A percentile compares a stretch with the other conserved stretches of the same genome.
phyloP scores from a whole-genome alignment of 108 stramenopile species.

The Cyclotella baltica region DNA sequence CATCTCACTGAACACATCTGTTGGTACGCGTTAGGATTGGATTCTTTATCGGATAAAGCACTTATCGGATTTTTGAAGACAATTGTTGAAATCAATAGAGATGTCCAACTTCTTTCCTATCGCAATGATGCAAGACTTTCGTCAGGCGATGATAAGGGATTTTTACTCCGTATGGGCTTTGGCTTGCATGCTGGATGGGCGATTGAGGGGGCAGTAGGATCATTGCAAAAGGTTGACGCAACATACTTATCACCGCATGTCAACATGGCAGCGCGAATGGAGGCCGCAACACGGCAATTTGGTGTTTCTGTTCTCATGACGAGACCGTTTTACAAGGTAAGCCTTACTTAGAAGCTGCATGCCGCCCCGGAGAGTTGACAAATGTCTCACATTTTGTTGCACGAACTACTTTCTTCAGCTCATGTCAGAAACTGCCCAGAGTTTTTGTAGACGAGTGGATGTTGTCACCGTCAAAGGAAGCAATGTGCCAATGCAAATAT shows the following conservation, averaged over 20 bases:
- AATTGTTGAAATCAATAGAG: conserved; percentile 81
- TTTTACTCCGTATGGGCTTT: conserved; percentile 71
- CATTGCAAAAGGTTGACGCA: conserved; percentile 93
- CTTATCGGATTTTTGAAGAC: conserved; percentile 85
- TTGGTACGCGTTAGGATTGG: conserved; percentile 63
- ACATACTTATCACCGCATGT: conserved; percentile 97
- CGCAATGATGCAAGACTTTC: conserved; percentile 59
- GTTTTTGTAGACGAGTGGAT: conserved; percentile 76
- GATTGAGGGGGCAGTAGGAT: conserved; percentile 95
- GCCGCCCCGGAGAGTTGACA: no score
- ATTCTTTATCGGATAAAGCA: conserved; percentile 80
- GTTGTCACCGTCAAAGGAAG: conserved; percentile 89
- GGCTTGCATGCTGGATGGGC: conserved; percentile 98
- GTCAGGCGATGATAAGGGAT: conserved; percentile 39
- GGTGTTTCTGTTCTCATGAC: conserved; percentile 77
- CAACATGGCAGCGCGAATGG: conserved; percentile 96
- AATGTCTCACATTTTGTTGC: no score
- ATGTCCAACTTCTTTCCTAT: conserved; percentile 70
- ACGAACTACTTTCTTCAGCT: conserved; percentile 41
- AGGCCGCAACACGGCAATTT: conserved; percentile 90
- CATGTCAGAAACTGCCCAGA: conserved; percentile 65
- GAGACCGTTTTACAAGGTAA: conserved; percentile 50
- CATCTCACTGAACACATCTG: conserved; percentile 43
- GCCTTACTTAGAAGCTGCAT: not conserved
- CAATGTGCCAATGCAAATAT: conserved; percentile 77